phyloP scores from a whole-genome alignment of 306 rosid genomes.

The Medicago lupulina region DNA sequence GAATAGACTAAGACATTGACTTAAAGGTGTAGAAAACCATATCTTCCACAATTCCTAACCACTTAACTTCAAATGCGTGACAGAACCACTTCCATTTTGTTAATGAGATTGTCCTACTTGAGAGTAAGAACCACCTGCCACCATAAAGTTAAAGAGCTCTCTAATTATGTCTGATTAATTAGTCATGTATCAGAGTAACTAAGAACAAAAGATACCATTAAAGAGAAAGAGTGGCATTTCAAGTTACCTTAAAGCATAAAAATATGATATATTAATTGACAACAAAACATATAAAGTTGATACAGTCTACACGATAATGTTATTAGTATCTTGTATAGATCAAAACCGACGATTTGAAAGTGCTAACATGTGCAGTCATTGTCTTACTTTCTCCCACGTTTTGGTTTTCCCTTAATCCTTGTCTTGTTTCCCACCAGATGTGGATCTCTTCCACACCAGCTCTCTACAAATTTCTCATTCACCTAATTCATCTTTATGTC shows the following conservation, averaged over 20 bases:
- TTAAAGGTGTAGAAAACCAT: constrained; percentile 14
- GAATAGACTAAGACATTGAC: constrained; percentile 14
- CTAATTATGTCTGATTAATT: constrained; percentile 3
- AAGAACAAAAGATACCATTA: constrained; percentile 18
- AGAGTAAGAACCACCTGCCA: neutral
- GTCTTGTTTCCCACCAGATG: constrained; percentile 1
- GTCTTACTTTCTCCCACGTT: neutral
- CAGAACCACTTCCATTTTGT: constrained; percentile 14
- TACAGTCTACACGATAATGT: neutral
- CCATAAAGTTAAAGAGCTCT: constrained; percentile 22
- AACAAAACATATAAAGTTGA: neutral
- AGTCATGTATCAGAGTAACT: constrained; percentile 2
- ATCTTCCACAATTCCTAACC: constrained; percentile 3
- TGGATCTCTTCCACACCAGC: neutral
- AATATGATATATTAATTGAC: neutral
- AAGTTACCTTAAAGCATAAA: constrained; percentile 14
- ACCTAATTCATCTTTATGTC: neutral
- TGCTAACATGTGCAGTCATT: neutral
- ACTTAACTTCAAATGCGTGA: constrained; percentile 34
- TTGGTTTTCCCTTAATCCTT: neutral
- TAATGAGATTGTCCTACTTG: constrained; percentile 13
- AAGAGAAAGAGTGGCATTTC: constrained; percentile 20
- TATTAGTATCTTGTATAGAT: neutral
- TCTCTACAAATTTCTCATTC: neutral
- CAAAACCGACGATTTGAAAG: neutral